Evolutionary conservation across 108 stramenopile genomes (phyloP).

Genomic region (Cylindrotheca fusiformis): DNA sequence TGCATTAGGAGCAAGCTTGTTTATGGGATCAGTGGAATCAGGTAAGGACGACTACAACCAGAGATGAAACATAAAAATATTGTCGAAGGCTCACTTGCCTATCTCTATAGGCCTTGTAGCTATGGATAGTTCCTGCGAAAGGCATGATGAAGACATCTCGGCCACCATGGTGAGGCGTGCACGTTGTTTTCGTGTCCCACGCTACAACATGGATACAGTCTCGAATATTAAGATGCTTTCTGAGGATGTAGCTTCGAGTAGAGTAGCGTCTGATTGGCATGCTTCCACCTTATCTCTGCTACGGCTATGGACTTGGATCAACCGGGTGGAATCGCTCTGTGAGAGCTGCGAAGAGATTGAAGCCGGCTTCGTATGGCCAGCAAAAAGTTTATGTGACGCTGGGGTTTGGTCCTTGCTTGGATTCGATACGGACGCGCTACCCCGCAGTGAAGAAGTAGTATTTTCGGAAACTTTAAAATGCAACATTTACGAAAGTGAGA

Average conservation of each 20-base stretch:
- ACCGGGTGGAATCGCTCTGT: constrained; percentile 61
- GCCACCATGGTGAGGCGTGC: constrained; percentile 77
- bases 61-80: too few species aligned
- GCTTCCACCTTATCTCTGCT: constrained; percentile 31
- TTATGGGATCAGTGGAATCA: constrained; percentile 41
- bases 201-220: constrained; percentile 63
- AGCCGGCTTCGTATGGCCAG: constrained; percentile 33
- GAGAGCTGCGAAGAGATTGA: constrained; percentile 35
- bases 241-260: constrained; percentile 27
- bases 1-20: constrained; percentile 47
- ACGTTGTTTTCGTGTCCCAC: constrained; percentile 33
- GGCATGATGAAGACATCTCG: constrained; percentile 59
- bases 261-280: background rate
- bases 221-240: constrained; percentile 57
- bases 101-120: too few species aligned
- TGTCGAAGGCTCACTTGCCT: too few species aligned
- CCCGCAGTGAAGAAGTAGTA: constrained; percentile 26
- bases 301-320: constrained; percentile 79
- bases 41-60: too few species aligned
- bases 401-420: constrained; percentile 58
- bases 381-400: constrained; percentile 59
- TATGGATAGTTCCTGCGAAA: constrained; percentile 13
- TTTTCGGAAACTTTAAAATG: constrained; percentile 58
- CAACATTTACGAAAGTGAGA: constrained; percentile 57
- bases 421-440: constrained; percentile 29